phyloP scores from a whole-genome alignment of 163 green algal species.

The Scenedesmus sp. region DNA sequence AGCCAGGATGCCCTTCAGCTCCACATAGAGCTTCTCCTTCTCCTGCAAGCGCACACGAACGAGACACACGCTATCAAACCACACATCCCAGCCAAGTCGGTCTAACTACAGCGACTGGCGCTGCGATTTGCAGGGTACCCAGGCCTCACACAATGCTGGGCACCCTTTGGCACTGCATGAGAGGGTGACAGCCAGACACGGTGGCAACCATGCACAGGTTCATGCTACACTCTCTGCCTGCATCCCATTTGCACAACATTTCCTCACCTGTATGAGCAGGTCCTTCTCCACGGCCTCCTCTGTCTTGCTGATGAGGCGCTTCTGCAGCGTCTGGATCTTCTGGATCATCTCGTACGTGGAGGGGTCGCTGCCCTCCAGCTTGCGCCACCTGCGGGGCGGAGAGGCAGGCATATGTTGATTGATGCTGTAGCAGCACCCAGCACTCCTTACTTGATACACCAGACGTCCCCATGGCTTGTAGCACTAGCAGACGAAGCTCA shows the following conservation, averaged over 20 bases:
- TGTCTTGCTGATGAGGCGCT: conserved; percentile 91
- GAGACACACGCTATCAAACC: not conserved
- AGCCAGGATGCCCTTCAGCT: conserved; percentile 93
- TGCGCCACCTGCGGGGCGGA: conserved; percentile 81
- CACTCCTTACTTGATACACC: not conserved
- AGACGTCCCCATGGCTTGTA: not conserved
- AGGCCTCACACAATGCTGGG: too few relatives aligned
- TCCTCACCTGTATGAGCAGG: conserved; percentile 70
- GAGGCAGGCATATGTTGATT: not conserved
- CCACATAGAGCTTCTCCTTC: conserved; percentile 93
- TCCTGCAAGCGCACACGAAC: conserved; percentile 75
- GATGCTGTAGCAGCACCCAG: not conserved
- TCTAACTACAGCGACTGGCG: not conserved
- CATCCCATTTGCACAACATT: too few relatives aligned
- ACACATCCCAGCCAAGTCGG: not conserved
- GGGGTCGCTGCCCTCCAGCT: conserved; percentile 93
- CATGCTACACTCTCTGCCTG: not conserved
- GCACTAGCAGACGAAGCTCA: too few relatives aligned
- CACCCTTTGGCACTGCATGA: too few relatives aligned
- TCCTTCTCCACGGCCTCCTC: conserved; percentile 89
- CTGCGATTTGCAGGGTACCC: not conserved
- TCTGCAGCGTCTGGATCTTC: conserved; percentile 96
- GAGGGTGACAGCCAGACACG: too few relatives aligned
- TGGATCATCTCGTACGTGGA: conserved; percentile 94
- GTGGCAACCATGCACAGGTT: not conserved